Evolutionary conservation across 1,139 yeast genomes (phyloP), one percentile per base, ranked within the genome.

Genomic region (Candida buenavistaensis): DNA sequence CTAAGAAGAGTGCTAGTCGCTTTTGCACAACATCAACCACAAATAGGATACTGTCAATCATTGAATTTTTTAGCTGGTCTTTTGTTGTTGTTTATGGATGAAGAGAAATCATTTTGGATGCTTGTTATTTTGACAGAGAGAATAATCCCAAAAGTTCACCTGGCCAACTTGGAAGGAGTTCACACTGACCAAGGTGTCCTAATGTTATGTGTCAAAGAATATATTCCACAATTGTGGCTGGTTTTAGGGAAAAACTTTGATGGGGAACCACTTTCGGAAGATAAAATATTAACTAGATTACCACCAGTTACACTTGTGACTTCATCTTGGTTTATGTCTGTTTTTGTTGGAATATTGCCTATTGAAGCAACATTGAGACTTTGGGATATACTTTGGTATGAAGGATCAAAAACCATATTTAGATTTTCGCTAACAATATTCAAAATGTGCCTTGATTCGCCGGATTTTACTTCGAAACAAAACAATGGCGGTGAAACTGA

Each of bases 291-390:
- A 33, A 68, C 79, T 14, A 80, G 84, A 46, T 62, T 89, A 33
- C 98, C 98, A 1, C 96, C 97, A 1, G 78, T 92, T 4, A 86
- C 97, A 1, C 69, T 92, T 28, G 95, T 95, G 45, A 90, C 97
- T 0, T 90, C 97, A 0, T 82, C 96, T 32, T 92, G 98, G 98
- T 92, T 92, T 56, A 92, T 92, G 98, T 85, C 96, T 44, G 76
- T 88, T 5, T 92, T 85, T 61, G 88, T 90, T 26, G 96, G 96
- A 0, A 78, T 81, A 2, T 61, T 92, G 26, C 98, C 97, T 0
- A 78, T 87, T 12, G 97, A 92, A 54, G 80, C 95, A 0, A 83
- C 87, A 8, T 64, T 92, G 33, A 65, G 97, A 38, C 82, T 92
- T 0, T 92, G 98, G 98, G 98, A 92, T 57, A 86, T 94, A 34